Evolutionary conservation across 148 eudicot genomes (phyloP).

Genomic region (Fagopyrum tataricum): DNA sequence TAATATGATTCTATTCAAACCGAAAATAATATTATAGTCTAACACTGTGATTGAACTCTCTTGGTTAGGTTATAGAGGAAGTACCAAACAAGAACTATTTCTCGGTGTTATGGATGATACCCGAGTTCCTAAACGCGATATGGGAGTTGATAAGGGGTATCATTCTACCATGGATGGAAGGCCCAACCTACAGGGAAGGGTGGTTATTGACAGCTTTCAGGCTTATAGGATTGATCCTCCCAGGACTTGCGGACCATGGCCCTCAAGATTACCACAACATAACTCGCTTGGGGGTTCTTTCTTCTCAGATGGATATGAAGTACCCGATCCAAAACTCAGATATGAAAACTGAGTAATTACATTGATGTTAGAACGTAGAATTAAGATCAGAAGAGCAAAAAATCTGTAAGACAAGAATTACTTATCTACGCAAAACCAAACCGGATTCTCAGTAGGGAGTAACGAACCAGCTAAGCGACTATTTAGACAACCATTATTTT

Average conservation of each 20-base stretch:
- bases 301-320: not conserved
- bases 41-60: not conserved
- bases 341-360: not conserved
- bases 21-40: not conserved
- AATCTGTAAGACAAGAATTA: not conserved
- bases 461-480: not conserved
- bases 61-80: slow-evolving; percentile 37
- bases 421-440: not conserved
- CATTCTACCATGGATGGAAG: slow-evolving; percentile 33
- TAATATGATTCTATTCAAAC: no score
- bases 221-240: slow-evolving; percentile 38
- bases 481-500: not conserved
- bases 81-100: slow-evolving; percentile 79
- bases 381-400: no score
- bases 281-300: slow-evolving; percentile 36
- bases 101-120: slow-evolving; percentile 46
- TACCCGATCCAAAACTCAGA: not conserved
- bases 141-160: slow-evolving; percentile 77
- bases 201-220: slow-evolving; percentile 31
- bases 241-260: slow-evolving; percentile 63
- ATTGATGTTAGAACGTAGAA: not conserved
- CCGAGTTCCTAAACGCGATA: slow-evolving; percentile 41
- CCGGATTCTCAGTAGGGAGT: not conserved
- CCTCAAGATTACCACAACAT: slow-evolving; percentile 61
- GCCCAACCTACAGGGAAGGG: slow-evolving; percentile 46